Conservation (phyloP, 2,329 filamentous ascomycete genomes). For the Fusarium buxicola region DNA sequence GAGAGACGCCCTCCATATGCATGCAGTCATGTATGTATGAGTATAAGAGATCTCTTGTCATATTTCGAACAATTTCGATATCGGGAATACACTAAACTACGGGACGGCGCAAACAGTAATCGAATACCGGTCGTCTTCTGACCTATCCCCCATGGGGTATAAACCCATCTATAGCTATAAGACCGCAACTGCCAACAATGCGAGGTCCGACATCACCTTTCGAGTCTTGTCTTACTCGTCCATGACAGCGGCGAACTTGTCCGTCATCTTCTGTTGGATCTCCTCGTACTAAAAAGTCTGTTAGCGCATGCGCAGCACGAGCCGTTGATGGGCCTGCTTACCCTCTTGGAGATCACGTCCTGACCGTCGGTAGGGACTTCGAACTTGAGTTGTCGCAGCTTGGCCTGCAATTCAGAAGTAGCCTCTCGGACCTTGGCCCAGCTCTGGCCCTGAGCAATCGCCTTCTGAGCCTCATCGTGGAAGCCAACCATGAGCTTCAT, state of each 20-base stretch:
- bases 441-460: conserved; percentile 86
- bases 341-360: conserved; percentile 85
- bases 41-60: not conserved
- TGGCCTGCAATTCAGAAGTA: conserved; percentile 85
- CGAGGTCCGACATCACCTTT: conserved; percentile 33
- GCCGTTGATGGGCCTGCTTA: conserved; percentile 55
- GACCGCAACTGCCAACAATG: conserved; percentile 41
- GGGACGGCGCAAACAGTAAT: conserved; percentile 44
- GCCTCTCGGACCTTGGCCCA: conserved; percentile 95
- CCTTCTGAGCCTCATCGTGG: conserved; percentile 98
- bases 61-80: conserved; percentile 41
- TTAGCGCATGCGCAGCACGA: conserved; percentile 52
- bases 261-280: conserved; percentile 89
- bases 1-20: not conserved
- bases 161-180: conserved; percentile 46
- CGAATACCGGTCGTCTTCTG: conserved; percentile 42
- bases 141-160: conserved; percentile 36
- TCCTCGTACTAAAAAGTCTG: conserved; percentile 79
- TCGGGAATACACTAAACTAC: conserved; percentile 47
- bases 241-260: conserved; percentile 96
- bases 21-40: not conserved
- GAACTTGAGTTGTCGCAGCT: conserved; percentile 95
- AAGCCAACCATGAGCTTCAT: conserved; percentile 99
- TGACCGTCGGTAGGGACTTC: conserved; percentile 90
- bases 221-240: conserved; percentile 77